Percentiles rank a stretch among this genome's conserved stretches.
These are phyloP conservation scores for Lodderomyces pseudojiufengensis DNA, from an alignment of 1,139 yeast genomes.

Conservation along the genomic window DNA sequence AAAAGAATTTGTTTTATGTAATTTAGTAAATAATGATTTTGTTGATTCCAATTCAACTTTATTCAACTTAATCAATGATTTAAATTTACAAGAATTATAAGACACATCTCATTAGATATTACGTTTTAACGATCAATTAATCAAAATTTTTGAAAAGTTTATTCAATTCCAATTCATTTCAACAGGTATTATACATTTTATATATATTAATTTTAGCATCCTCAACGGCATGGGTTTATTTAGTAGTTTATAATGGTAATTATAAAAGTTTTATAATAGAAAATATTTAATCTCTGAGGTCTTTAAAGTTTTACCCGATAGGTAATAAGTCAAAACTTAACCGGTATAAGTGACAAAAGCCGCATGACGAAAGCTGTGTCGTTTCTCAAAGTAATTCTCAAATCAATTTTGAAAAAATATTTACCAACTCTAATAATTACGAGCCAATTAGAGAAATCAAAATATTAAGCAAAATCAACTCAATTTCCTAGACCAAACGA, in stretches of 20 bases:
- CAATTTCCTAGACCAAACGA: no score
- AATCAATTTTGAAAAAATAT: no score
- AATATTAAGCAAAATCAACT: constrained; percentile 1
- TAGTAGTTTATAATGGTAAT: neutral
- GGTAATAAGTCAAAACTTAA: no score
- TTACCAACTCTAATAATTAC: neutral
- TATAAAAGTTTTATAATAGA: no score
- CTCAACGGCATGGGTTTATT: constrained; percentile 8
- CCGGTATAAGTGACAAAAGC: no score
- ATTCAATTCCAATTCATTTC: constrained; percentile 6
- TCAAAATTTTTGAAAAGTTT: neutral
- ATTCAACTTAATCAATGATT: constrained; percentile 36
- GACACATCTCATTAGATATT: neutral
- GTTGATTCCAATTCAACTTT: constrained; percentile 47
- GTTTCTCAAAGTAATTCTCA: no score
- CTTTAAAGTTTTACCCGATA: no score
- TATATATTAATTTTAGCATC: constrained; percentile 4
- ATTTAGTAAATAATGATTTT: constrained; percentile 89
- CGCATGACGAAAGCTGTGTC: no score
- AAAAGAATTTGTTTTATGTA: constrained; percentile 68
- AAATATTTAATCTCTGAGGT: no score
- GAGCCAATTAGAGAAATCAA: constrained; percentile 3
- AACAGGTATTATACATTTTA: constrained; percentile 4
- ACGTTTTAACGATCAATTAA: neutral
- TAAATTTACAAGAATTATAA: constrained; percentile 19